Base-by-base conservation (phyloP, 2,329 filamentous ascomycete genomes). In the Penicillium oxalicum region DNA sequence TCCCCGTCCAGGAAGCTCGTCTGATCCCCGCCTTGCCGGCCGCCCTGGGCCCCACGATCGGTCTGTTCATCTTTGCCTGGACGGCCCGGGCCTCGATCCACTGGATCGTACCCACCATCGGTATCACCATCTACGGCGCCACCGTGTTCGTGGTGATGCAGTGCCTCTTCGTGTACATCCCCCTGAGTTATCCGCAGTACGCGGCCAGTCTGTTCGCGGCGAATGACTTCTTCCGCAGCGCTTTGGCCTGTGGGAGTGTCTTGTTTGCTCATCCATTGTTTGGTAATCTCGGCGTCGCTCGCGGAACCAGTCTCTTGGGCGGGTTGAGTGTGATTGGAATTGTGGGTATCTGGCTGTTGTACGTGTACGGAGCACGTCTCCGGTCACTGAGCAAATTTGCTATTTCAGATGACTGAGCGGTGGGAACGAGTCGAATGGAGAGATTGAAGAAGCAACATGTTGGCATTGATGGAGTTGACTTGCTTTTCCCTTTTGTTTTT, bases 21-120 rank as follows among this genome's bases (percentile, higher is more conserved):
- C 74, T 82, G 5, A 56, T 67, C 33, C 81, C 80, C 0, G 80
- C 79, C 2, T 68, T 84, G 2, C 65, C 70, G 2, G 77, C 76
- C 1, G 66, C 74, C 35, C 71, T 82, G 50, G 75, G 75, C 1
- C 75, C 79, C 0, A 76, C 79, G 0, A 71, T 80, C 25, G 80
- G 80, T n/a, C 70, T 83, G 9, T 83, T 84, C 70, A 61, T 83
- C 48, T 82, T 64, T 34, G 59, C 44, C 2, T 63, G 61, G 61
- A 61, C 61, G 0, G 52, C 62, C 2, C 55, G 57, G 6, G 45
- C 53, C 7, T 54, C 57, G 3, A 61, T 69, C 9, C 64, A 70
- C 45, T 70, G 67, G 68, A 67, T 70, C 9, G 65, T 57, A 26
- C 61, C 53, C 5, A 63, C 70, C 0, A 62, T 74, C 25, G 73